A percentile compares a stretch with the other conserved stretches of the same genome.
Conservation (phyloP, 345 rosid genomes). For the Euphorbia pulcherrima region DNA sequence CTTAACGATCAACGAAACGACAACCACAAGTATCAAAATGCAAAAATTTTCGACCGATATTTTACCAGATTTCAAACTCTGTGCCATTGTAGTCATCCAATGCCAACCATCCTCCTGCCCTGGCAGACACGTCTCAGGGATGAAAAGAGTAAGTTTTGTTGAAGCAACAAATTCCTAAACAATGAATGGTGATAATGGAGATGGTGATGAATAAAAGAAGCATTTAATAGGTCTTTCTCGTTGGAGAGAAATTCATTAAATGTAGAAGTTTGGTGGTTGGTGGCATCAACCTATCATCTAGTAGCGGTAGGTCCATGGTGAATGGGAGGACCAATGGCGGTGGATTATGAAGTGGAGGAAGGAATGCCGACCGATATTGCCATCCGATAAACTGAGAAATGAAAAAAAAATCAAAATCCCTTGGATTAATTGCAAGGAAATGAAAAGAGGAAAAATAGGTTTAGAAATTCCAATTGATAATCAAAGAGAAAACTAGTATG, state of each 20-base stretch:
- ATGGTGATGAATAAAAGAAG: slow-evolving; percentile 17
- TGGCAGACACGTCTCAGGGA: slow-evolving; percentile 42
- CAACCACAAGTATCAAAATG: slow-evolving; percentile 45
- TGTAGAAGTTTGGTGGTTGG: slow-evolving; percentile 28
- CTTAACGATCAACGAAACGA: slow-evolving; percentile 54
- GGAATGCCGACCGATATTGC: slow-evolving; percentile 51
- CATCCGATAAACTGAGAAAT: background rate
- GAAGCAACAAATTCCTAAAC: slow-evolving; percentile 34
- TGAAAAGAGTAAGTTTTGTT: slow-evolving; percentile 34
- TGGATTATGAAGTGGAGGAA: slow-evolving; percentile 27
- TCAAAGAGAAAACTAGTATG: background rate
- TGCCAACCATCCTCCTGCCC: slow-evolving; percentile 39
- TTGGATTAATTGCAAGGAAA: background rate
- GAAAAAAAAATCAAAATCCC: background rate
- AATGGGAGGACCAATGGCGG: slow-evolving; percentile 41
- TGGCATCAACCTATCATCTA: slow-evolving; percentile 58
- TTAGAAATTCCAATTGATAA: background rate
- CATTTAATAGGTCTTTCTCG: slow-evolving; percentile 29
- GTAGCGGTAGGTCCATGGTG: slow-evolving; percentile 49
- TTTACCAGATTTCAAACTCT: slow-evolving; percentile 49
- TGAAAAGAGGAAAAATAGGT: background rate
- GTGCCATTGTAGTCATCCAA: slow-evolving; percentile 41
- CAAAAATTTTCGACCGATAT: slow-evolving; percentile 48
- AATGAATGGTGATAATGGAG: slow-evolving; percentile 41
- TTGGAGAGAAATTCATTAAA: slow-evolving; percentile 24